A percentile compares a stretch with the other conserved stretches of the same genome.
Conservation (phyloP, 805 yeast species). For the Starmerella kuoi region DNA sequence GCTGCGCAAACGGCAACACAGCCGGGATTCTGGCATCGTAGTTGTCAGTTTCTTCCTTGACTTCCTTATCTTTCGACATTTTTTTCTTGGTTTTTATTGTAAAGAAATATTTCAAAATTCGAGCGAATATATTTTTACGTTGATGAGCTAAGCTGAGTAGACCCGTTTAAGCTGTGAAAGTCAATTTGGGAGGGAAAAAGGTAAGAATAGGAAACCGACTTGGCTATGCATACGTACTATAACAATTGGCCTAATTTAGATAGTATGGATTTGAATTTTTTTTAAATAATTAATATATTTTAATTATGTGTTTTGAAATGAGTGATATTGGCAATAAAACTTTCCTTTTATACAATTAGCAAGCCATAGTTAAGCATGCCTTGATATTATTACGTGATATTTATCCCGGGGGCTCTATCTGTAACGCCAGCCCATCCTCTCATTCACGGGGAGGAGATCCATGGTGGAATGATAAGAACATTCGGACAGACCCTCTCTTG, state of each 20-base stretch:
- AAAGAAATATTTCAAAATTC: conserved; percentile 1
- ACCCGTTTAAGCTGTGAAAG: background rate
- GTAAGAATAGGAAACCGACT: background rate
- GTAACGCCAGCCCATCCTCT: too few species aligned
- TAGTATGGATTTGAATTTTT: too few species aligned
- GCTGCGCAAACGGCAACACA: conserved; percentile 80
- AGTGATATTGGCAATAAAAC: too few species aligned
- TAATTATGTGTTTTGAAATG: too few species aligned
- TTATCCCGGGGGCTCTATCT: too few species aligned
- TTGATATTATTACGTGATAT: too few species aligned
- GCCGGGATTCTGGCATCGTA: conserved; percentile 89
- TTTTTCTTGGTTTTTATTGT: background rate
- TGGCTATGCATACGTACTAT: too few species aligned
- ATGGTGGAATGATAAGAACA: conserved; percentile 7
- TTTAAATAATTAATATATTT: too few species aligned
- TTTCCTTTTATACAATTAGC: too few species aligned
- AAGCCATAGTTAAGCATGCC: too few species aligned
- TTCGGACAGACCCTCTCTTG: conserved; percentile 22
- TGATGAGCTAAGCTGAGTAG: conserved; percentile 5
- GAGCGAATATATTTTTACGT: background rate
- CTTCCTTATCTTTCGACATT: conserved; percentile 19
- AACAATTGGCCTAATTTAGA: too few species aligned
- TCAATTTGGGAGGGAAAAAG: background rate
- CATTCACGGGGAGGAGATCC: too few species aligned
- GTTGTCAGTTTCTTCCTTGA: conserved; percentile 37